These are phyloP conservation scores for Raddia distichophylla DNA, from an alignment of 176 grass and related monocot genomes.

Conservation along the genomic window DNA sequence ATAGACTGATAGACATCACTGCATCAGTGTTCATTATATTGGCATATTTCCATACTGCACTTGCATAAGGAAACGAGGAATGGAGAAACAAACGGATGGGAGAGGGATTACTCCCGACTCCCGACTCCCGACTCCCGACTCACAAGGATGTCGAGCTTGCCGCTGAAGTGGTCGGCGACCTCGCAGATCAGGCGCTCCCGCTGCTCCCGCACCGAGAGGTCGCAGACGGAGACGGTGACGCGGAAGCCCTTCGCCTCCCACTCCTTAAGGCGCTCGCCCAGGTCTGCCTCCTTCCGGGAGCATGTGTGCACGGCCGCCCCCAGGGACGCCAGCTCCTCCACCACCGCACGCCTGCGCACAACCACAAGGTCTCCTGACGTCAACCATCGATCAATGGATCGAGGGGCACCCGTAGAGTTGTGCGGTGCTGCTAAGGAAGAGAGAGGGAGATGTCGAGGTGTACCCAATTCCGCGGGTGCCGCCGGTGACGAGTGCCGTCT, in stretches of 20 bases:
- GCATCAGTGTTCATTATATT: neutral
- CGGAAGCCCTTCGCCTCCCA: slow-evolving; percentile 50
- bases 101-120: neutral
- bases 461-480: slow-evolving; percentile 85
- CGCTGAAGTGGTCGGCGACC: slow-evolving; percentile 44
- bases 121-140: neutral
- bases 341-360: slow-evolving; percentile 51
- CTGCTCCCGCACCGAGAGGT: slow-evolving; percentile 61
- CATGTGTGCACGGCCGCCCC: slow-evolving; percentile 68
- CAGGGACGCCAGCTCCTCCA: slow-evolving; percentile 64
- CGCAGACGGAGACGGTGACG: slow-evolving; percentile 63
- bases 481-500: slow-evolving; percentile 73
- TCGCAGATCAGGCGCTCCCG: slow-evolving; percentile 44
- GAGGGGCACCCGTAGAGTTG: neutral
- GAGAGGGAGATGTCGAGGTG: neutral
- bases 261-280: slow-evolving; percentile 47
- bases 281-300: slow-evolving; percentile 54
- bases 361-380: neutral
- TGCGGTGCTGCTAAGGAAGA: neutral
- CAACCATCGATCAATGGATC: neutral
- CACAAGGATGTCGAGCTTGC: slow-evolving; percentile 74
- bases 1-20: neutral
- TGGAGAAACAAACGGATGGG: neutral
- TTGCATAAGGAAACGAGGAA: neutral
- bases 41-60: neutral